A percentile compares a stretch with the other conserved stretches of the same genome.
Evolutionary conservation across 1,139 yeast species (phyloP).

Genomic region (Eremothecium coryli): DNA sequence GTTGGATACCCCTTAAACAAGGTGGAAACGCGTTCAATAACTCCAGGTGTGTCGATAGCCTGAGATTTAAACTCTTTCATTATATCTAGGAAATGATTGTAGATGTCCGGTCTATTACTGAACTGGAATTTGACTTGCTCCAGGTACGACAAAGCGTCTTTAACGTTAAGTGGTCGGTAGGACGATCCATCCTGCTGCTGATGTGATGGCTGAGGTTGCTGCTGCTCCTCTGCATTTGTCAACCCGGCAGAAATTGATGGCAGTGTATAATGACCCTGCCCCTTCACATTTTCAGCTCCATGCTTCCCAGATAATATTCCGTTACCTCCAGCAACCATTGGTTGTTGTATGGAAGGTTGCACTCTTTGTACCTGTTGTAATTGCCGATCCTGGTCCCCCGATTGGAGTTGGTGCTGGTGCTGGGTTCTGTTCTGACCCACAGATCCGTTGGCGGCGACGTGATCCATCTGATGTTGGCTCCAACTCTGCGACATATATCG

Average conservation of each 20-base stretch:
- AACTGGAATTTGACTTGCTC: constrained; percentile 95
- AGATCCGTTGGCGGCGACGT: constrained; percentile 4
- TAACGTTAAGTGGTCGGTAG: constrained; percentile 87
- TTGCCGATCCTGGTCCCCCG: constrained; percentile 6
- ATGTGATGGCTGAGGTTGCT: constrained; percentile 28
- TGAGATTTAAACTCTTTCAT: constrained; percentile 98
- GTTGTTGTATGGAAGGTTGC: background rate
- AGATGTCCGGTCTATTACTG: constrained; percentile 86
- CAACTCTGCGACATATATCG: constrained; percentile 14
- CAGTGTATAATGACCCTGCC: constrained; percentile 3
- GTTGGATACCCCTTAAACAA: constrained; percentile 88
- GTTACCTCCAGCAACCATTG: background rate
- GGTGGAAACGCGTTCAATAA: constrained; percentile 85
- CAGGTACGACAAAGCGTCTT: constrained; percentile 88
- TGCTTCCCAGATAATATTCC: background rate
- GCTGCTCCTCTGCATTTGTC: constrained; percentile 1
- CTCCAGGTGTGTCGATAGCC: constrained; percentile 96
- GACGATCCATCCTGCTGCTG: constrained; percentile 24
- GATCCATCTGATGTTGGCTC: constrained; percentile 19
- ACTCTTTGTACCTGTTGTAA: constrained; percentile 2
- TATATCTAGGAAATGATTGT: constrained; percentile 89
- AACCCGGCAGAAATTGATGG: constrained; percentile 6
- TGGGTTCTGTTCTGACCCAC: constrained; percentile 4
- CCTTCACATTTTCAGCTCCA: constrained; percentile 2
- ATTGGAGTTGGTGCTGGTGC: too few relatives aligned